Percentiles rank a stretch among this genome's conserved stretches.
These are phyloP conservation scores for Trypanosoma mega DNA, from an alignment of 208 protist genomes.

Conservation along the genomic window DNA sequence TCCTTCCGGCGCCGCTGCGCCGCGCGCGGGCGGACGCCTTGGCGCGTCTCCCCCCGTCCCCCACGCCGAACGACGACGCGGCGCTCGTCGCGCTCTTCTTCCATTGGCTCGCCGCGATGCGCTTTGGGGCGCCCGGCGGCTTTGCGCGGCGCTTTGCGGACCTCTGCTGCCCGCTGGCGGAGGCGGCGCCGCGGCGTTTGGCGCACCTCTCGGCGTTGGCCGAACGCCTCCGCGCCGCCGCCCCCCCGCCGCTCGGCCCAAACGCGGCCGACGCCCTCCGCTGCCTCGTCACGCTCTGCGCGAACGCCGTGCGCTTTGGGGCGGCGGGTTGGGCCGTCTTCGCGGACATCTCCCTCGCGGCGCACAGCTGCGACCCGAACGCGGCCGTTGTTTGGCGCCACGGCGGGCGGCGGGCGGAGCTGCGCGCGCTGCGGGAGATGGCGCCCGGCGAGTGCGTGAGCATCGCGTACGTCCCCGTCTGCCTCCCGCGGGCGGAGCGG, in stretches of 20 bases:
- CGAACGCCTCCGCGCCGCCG: conserved; percentile 16
- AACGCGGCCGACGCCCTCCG: conserved; percentile 13
- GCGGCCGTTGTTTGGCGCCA: conserved; percentile 19
- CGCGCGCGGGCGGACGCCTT: too few relatives aligned
- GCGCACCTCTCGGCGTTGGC: conserved; percentile 10
- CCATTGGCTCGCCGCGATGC: conserved; percentile 16
- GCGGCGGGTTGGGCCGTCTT: conserved; percentile 13
- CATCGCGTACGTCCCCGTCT: conserved; percentile 22
- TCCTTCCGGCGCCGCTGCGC: not conserved
- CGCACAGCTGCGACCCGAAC: conserved; percentile 26
- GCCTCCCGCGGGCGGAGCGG: conserved; percentile 16
- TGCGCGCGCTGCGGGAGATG: conserved; percentile 20
- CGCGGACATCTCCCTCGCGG: conserved; percentile 21
- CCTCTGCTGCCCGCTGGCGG: conserved; percentile 20
- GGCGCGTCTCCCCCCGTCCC: too few relatives aligned
- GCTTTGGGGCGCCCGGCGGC: conserved; percentile 2
- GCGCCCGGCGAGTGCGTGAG: conserved; percentile 18
- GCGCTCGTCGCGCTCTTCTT: conserved; percentile 16
- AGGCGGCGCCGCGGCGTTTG: conserved; percentile 7
- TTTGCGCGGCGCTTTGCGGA: conserved; percentile 16
- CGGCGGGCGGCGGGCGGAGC: conserved; percentile 9
- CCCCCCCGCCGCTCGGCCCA: conserved; percentile 3
- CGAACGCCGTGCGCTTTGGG: conserved; percentile 22
- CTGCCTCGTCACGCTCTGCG: conserved; percentile 18
- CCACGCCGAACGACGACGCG: conserved; percentile 4